Percentiles rank a stretch among this genome's conserved stretches.
phyloP scores from a whole-genome alignment of 106 monocot genomes.

The Agapanthus africanus region DNA sequence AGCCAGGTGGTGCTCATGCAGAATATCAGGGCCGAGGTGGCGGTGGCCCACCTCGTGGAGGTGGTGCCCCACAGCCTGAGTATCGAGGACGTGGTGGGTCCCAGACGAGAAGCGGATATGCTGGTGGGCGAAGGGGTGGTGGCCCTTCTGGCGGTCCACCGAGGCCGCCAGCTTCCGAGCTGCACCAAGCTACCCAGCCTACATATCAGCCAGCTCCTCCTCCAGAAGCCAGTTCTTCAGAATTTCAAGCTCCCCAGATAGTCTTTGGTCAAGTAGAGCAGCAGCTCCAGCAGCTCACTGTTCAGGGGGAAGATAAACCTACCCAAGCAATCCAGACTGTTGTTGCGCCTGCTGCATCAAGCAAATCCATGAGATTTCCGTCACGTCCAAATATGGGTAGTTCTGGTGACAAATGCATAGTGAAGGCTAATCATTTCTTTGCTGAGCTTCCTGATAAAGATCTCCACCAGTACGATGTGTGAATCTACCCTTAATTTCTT shows the following conservation, averaged over 20 bases:
- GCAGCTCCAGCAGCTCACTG: constrained; percentile 43
- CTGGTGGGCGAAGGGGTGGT: constrained; percentile 16
- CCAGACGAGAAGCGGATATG: constrained; percentile 30
- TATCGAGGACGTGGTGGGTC: constrained; percentile 26
- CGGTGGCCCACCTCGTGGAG: background rate
- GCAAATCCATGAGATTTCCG: constrained; percentile 52
- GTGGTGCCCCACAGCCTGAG: constrained; percentile 15
- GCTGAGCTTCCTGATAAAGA: constrained; percentile 75
- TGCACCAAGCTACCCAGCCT: constrained; percentile 78
- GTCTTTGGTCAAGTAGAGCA: constrained; percentile 22
- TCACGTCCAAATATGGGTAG: constrained; percentile 63
- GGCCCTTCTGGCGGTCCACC: constrained; percentile 31
- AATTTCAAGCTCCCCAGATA: too few species aligned
- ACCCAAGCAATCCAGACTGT: constrained; percentile 18
- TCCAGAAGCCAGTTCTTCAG: constrained; percentile 27
- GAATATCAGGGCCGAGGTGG: too few species aligned
- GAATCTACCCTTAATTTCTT: background rate
- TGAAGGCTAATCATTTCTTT: constrained; percentile 89
- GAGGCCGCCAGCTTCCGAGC: constrained; percentile 67
- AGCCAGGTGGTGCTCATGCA: background rate
- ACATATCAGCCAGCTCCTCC: constrained; percentile 13
- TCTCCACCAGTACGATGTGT: constrained; percentile 89
- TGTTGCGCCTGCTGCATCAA: constrained; percentile 27
- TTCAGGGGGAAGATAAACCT: constrained; percentile 24
- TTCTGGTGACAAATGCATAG: constrained; percentile 40